These are phyloP conservation scores for Cornus controversa DNA, from an alignment of 148 eudicot species.

Conservation along the genomic window DNA sequence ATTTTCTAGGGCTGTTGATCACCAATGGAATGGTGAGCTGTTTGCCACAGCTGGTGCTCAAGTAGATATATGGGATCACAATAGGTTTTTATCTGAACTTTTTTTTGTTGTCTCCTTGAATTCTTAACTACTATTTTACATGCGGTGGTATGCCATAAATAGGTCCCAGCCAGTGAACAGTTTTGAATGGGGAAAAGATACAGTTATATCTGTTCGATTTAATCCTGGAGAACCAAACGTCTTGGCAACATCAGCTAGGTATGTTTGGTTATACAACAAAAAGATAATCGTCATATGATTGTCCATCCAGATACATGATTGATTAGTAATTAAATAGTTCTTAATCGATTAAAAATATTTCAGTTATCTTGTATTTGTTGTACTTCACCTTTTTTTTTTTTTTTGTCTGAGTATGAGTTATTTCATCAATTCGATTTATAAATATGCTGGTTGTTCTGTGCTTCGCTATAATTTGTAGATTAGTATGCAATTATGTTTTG, in stretches of 20 bases:
- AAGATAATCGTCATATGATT: not conserved
- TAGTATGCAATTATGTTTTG: not conserved
- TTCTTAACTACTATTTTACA: not conserved
- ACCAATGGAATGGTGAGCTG: constrained; percentile 79
- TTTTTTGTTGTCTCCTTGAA: not conserved
- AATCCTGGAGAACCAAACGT: constrained; percentile 92
- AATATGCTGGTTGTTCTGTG: not conserved
- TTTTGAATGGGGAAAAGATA: constrained; percentile 89
- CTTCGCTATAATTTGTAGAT: not conserved
- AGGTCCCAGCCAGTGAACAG: constrained; percentile 95
- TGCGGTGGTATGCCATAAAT: constrained; percentile 16
- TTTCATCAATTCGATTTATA: not conserved
- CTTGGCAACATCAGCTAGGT: constrained; percentile 93
- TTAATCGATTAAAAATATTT: not conserved
- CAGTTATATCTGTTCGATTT: constrained; percentile 83
- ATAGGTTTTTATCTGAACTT: constrained; percentile 49
- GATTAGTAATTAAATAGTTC: not conserved
- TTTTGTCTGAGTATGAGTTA: not conserved
- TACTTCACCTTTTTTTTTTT: not conserved
- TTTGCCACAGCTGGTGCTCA: constrained; percentile 99
- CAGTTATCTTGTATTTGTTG: not conserved
- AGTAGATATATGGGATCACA: constrained; percentile 94
- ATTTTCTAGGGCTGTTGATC: constrained; percentile 75
- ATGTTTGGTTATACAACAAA: constrained; percentile 7
- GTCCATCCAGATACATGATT: not conserved